These are phyloP conservation scores for Trichocomaceae sp. DNA, from an alignment of 2,329 filamentous ascomycete genomes.

Conservation along the genomic window DNA sequence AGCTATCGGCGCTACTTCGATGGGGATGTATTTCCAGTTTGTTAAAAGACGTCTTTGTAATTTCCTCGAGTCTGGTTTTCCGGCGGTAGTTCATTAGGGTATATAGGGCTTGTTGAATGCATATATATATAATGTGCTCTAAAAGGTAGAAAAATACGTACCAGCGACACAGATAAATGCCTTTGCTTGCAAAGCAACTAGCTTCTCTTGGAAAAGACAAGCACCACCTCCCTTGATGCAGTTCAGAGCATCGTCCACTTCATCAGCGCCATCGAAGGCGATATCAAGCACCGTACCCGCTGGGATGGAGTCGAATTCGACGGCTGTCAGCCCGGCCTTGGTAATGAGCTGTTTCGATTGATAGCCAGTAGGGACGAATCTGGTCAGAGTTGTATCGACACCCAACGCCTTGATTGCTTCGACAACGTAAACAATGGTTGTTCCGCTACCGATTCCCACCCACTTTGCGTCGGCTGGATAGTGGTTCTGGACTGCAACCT, in stretches of 20 bases:
- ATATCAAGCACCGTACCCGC: conserved; percentile 65
- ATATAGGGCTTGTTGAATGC: background rate
- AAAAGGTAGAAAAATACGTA: conserved; percentile 30
- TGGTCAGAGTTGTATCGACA: conserved; percentile 52
- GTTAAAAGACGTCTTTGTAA: conserved; percentile 66
- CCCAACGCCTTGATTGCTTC: conserved; percentile 53
- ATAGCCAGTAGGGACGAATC: conserved; percentile 86
- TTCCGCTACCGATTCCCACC: conserved; percentile 60
- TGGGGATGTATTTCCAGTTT: conserved; percentile 78
- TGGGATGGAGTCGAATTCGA: conserved; percentile 70
- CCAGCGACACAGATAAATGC: conserved; percentile 84
- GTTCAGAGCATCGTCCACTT: conserved; percentile 90
- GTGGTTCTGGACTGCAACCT: conserved; percentile 53
- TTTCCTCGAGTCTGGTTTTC: conserved; percentile 72
- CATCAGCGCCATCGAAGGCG: conserved; percentile 92
- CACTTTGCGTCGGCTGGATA: conserved; percentile 52
- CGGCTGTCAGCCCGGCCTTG: conserved; percentile 66
- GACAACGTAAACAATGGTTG: conserved; percentile 61
- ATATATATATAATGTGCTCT: too few relatives aligned
- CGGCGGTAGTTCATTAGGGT: background rate
- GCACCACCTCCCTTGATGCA: conserved; percentile 97
- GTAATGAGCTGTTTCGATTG: conserved; percentile 85
- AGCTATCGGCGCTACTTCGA: conserved; percentile 85
- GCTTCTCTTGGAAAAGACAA: conserved; percentile 96
- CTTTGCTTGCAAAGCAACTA: conserved; percentile 76